A percentile compares a stretch with the other conserved stretches of the same genome.
Evolutionary conservation across 2,329 filamentous ascomycete species (phyloP).

Genomic region (Alternaria novae-zelandiae): DNA sequence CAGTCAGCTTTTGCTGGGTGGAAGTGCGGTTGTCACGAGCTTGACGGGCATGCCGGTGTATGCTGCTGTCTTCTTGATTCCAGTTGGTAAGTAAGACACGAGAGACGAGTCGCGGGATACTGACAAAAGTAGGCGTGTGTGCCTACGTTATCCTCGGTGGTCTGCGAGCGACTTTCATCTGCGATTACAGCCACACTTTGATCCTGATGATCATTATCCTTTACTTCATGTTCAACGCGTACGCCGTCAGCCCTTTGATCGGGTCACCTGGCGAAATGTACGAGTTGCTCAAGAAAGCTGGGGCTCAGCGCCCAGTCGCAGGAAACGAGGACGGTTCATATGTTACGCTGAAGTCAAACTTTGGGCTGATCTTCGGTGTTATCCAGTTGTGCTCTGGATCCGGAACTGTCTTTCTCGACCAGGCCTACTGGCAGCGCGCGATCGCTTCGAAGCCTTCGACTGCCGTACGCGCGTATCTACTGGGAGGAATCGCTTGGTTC

Average conservation of each 20-base stretch:
- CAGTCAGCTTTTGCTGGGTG: slow-evolving; percentile 52
- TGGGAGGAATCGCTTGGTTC: slow-evolving; percentile 57
- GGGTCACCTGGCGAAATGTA: slow-evolving; percentile 50
- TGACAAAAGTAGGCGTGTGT: slow-evolving; percentile 38
- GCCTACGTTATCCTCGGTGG: slow-evolving; percentile 45
- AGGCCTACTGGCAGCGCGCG: slow-evolving; percentile 57
- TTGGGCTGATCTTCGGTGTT: slow-evolving; percentile 54
- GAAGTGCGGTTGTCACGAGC: slow-evolving; percentile 52
- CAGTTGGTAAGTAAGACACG: slow-evolving; percentile 37
- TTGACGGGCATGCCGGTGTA: slow-evolving; percentile 54
- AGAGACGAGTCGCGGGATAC: neutral
- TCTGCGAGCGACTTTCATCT: slow-evolving; percentile 53
- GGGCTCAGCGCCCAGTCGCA: slow-evolving; percentile 44
- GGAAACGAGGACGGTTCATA: slow-evolving; percentile 52
- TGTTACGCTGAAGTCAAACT: slow-evolving; percentile 50
- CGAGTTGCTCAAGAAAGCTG: slow-evolving; percentile 49
- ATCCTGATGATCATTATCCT: slow-evolving; percentile 54
- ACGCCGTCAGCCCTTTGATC: slow-evolving; percentile 48
- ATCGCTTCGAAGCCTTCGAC: slow-evolving; percentile 39
- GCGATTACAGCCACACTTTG: slow-evolving; percentile 49
- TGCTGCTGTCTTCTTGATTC: slow-evolving; percentile 54
- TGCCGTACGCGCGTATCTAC: slow-evolving; percentile 38
- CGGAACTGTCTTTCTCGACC: slow-evolving; percentile 51
- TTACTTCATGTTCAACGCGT: slow-evolving; percentile 54
- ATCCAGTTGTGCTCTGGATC: slow-evolving; percentile 51